These are phyloP conservation scores for Lomentospora prolificans DNA, from an alignment of 2,329 filamentous ascomycete genomes.

Conservation along the genomic window DNA sequence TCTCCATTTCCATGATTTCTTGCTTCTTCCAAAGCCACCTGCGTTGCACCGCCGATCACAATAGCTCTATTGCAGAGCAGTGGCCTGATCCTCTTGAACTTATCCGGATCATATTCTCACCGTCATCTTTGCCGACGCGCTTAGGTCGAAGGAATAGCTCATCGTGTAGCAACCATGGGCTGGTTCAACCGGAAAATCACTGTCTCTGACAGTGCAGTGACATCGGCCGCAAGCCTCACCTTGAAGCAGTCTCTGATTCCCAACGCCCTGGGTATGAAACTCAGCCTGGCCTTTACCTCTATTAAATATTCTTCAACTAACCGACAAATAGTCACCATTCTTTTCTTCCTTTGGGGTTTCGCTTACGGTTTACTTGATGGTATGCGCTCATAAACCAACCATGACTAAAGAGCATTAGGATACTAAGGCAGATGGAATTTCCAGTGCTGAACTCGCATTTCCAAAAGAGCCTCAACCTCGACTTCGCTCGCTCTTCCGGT, in stretches of 20 bases:
- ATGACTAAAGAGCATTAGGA: background rate
- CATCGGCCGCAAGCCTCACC: constrained; percentile 8
- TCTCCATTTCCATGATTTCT: background rate
- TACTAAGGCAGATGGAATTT: background rate
- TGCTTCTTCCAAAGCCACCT: background rate
- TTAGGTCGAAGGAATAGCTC: too few species aligned
- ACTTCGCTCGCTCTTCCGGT: constrained; percentile 32
- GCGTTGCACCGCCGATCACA: background rate
- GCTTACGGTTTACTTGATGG: constrained; percentile 33
- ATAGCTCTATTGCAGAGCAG: background rate
- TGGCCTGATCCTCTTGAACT: too few species aligned
- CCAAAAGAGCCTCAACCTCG: constrained; percentile 34
- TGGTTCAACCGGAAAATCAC: constrained; percentile 8
- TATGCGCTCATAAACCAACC: background rate
- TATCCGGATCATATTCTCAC: too few species aligned
- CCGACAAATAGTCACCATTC: constrained; percentile 24
- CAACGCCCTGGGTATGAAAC: constrained; percentile 6
- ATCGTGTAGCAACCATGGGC: background rate
- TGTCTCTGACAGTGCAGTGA: constrained; percentile 3
- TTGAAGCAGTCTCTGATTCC: constrained; percentile 9
- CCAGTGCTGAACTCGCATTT: constrained; percentile 41
- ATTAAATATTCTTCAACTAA: background rate
- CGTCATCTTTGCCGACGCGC: too few species aligned
- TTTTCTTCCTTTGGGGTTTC: constrained; percentile 39
- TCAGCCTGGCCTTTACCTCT: background rate